A percentile compares a stretch with the other conserved stretches of the same genome.
Conservation (phyloP, 2,329 filamentous ascomycete species). For the Ceratocystis diversiconidia region DNA sequence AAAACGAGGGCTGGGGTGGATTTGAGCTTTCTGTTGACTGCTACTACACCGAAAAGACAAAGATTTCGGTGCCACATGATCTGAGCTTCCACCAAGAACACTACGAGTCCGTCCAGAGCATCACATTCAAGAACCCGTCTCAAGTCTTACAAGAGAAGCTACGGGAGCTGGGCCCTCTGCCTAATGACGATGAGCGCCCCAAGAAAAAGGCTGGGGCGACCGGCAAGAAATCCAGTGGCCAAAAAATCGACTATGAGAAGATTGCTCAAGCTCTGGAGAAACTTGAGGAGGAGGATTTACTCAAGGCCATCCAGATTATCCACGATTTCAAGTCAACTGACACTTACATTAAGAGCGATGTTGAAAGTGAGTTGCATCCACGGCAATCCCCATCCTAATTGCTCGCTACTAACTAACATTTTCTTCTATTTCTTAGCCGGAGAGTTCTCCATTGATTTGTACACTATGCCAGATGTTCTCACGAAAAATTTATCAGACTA, state of each 20-base stretch:
- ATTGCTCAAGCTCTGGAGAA: slow-evolving; percentile 82
- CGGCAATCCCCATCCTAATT: neutral
- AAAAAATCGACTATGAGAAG: slow-evolving; percentile 78
- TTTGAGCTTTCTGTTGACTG: slow-evolving; percentile 88
- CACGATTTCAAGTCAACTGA: slow-evolving; percentile 92
- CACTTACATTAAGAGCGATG: slow-evolving; percentile 93
- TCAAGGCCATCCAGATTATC: slow-evolving; percentile 94
- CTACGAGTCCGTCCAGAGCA: slow-evolving; percentile 70
- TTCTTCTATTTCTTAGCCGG: slow-evolving; percentile 42
- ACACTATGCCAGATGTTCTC: slow-evolving; percentile 81
- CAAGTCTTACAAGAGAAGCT: slow-evolving; percentile 66
- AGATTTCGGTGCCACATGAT: slow-evolving; percentile 69
- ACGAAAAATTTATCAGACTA: slow-evolving; percentile 96
- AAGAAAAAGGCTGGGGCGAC: slow-evolving; percentile 51
- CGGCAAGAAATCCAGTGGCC: slow-evolving; percentile 62
- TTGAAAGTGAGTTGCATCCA: slow-evolving; percentile 57
- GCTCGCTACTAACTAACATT: slow-evolving; percentile 17
- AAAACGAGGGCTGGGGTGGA: slow-evolving; percentile 95
- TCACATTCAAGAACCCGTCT: slow-evolving; percentile 88
- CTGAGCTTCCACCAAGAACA: slow-evolving; percentile 72
- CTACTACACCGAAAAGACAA: slow-evolving; percentile 73
- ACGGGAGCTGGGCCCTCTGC: slow-evolving; percentile 73
- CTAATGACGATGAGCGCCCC: slow-evolving; percentile 50
- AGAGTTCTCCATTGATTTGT: slow-evolving; percentile 96
- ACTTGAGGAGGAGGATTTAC: slow-evolving; percentile 79